A percentile compares a stretch with the other conserved stretches of the same genome.
Conservation (phyloP, 2,329 filamentous ascomycete species). For the Fusarium miscanthi region DNA sequence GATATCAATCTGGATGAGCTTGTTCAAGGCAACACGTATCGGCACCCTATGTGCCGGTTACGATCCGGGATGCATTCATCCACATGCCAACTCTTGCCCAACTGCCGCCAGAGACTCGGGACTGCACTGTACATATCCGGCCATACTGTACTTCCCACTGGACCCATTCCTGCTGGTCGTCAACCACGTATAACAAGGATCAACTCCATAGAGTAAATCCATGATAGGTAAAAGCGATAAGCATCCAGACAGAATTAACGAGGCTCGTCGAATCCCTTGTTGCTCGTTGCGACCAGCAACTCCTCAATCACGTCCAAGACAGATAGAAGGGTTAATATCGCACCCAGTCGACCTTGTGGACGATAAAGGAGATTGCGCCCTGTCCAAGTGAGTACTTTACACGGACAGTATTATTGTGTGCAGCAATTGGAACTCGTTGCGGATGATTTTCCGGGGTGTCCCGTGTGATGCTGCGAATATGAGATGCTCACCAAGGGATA, state of each 20-base stretch:
- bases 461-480: constrained; percentile 10
- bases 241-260: not conserved
- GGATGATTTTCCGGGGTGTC: constrained; percentile 16
- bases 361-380: constrained; percentile 6
- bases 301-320: constrained; percentile 6
- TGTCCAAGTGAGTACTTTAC: not conserved
- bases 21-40: not conserved
- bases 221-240: not conserved
- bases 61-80: constrained; percentile 33
- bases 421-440: constrained; percentile 1
- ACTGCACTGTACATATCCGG: not conserved
- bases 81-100: constrained; percentile 39
- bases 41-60: constrained; percentile 15
- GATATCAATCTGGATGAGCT: not conserved
- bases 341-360: constrained; percentile 1
- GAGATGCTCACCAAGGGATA: constrained; percentile 29
- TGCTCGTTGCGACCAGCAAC: constrained; percentile 12
- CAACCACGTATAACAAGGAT: constrained; percentile 11
- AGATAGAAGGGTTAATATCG: constrained; percentile 29
- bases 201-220: not conserved
- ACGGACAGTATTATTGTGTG: not conserved
- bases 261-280: constrained; percentile 21
- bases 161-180: constrained; percentile 36
- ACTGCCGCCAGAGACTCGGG: constrained; percentile 29
- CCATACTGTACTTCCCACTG: not conserved